Evolutionary conservation across 257 asterid species (phyloP), one percentile per base, ranked within the genome.

Genomic region (Nicotiana obtusifolia): DNA sequence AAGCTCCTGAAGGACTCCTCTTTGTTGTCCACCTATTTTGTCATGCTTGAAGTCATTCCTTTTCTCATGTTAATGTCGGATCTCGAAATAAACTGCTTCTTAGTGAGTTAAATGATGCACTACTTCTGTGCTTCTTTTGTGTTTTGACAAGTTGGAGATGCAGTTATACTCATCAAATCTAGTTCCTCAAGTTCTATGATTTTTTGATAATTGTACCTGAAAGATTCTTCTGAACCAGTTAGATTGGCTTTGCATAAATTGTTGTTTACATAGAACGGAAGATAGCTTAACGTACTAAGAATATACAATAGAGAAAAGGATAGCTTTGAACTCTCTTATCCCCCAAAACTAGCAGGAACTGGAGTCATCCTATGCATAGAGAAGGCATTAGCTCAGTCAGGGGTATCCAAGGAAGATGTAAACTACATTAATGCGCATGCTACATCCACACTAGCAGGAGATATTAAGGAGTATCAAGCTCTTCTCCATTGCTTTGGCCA

Each of bases 371-470:
- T 95, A 77, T 95, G 98, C 84, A 84, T 94, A 84, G 97, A 94
- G 89, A 95, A 93, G 90, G 99, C 99, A 81, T 90, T 95, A 86
- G 92, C 97, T 86, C 99, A 95, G 85, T 88, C 99, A 56, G 98
- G 99, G 64, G 94, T 94, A 82, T 64, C 97, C 60, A 92, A 79
- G 88, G 94, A 92, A 90, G 97, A 95, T 76, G 97, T 95, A 78
- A 95, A 95, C 87, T 95, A 95, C 78, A 93, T 95, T 76, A 95
- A 95, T 88, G 99, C 99, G 37, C 99, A 95, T 83, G 99, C 99
- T 81, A 94, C 99, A 68, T 95, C 99, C 80, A 95, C 99, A 81
- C 97, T 91, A 82, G 97, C 97, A 47, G 99, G 98, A 19, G 99
- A 95, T 89, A 88, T 95, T 28, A 93, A 92, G 91, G 99, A 95